Conservation (phyloP, 768 basidiomycete genomes). For the Kwoniella europaea region DNA sequence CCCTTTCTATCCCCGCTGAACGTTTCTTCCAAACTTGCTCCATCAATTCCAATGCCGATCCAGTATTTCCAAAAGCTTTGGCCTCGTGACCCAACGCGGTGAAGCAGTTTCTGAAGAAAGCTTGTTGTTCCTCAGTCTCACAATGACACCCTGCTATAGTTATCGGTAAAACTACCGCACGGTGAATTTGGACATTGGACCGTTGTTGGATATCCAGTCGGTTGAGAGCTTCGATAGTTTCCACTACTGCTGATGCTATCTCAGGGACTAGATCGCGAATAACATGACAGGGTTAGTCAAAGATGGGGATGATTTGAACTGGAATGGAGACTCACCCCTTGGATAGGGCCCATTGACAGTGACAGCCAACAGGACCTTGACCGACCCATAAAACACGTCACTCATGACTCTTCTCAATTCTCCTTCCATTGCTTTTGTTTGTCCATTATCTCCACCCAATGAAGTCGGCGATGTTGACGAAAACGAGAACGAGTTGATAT, state of each 20-base stretch:
- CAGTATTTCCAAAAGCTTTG: slow-evolving; percentile 32
- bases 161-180: slow-evolving; percentile 34
- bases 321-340: slow-evolving; percentile 18
- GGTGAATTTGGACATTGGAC: slow-evolving; percentile 20
- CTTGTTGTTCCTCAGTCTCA: slow-evolving; percentile 16
- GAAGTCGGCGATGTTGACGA: background rate
- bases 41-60: slow-evolving; percentile 31
- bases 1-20: background rate
- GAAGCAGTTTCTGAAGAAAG: slow-evolving; percentile 23
- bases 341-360: slow-evolving; percentile 33
- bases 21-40: slow-evolving; percentile 34
- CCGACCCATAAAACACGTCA: slow-evolving; percentile 27
- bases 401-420: slow-evolving; percentile 22
- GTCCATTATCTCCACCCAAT: background rate
- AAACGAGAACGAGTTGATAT: background rate
- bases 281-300: too few relatives aligned
- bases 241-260: slow-evolving; percentile 24
- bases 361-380: slow-evolving; percentile 26
- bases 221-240: slow-evolving; percentile 20
- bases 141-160: slow-evolving; percentile 35
- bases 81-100: slow-evolving; percentile 26
- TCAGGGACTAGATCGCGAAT: slow-evolving; percentile 24
- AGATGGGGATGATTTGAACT: background rate
- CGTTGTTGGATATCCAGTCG: slow-evolving; percentile 20
- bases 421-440: background rate